Evolutionary conservation across 768 basidiomycete species (phyloP).

Genomic region (Russula griseocarnosa): DNA sequence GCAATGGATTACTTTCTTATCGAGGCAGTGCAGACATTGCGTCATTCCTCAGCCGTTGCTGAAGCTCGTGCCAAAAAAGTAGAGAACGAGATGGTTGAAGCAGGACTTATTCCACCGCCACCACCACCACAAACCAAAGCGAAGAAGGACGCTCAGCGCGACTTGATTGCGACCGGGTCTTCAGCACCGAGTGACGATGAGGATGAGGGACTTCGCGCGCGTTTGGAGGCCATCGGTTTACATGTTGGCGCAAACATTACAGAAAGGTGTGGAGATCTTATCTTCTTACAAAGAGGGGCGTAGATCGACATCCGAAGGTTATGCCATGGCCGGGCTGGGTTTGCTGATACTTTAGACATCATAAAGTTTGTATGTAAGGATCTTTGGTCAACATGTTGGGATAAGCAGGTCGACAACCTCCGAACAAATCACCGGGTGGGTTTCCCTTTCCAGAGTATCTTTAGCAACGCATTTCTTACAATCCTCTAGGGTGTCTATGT

Average conservation of each 20-base stretch:
- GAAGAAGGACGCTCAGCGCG: constrained; percentile 38
- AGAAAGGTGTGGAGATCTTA: constrained; percentile 58
- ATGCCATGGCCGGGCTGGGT: constrained; percentile 68
- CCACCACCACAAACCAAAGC: constrained; percentile 40
- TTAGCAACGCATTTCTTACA: not conserved
- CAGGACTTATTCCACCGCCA: constrained; percentile 62
- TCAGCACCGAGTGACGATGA: constrained; percentile 51
- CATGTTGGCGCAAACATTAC: constrained; percentile 85
- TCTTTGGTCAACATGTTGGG: constrained; percentile 87
- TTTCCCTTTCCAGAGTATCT: not conserved
- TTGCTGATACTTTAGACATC: constrained; percentile 79
- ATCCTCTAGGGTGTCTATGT: constrained; percentile 79
- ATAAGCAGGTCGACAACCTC: constrained; percentile 93
- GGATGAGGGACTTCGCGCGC: constrained; percentile 61
- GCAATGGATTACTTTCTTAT: constrained; percentile 86
- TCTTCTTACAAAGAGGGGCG: not conserved
- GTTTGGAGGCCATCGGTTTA: constrained; percentile 79
- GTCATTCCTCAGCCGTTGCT: constrained; percentile 70
- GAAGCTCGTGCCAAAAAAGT: constrained; percentile 59
- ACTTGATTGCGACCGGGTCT: constrained; percentile 37
- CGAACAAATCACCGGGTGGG: constrained; percentile 90
- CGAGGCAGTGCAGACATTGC: constrained; percentile 69
- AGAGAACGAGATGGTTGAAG: constrained; percentile 76
- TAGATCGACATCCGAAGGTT: constrained; percentile 45
- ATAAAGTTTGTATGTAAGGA: constrained; percentile 98